phyloP scores from a whole-genome alignment of 495 filamentous ascomycete genomes.

The Aspergillus kassunensis region DNA sequence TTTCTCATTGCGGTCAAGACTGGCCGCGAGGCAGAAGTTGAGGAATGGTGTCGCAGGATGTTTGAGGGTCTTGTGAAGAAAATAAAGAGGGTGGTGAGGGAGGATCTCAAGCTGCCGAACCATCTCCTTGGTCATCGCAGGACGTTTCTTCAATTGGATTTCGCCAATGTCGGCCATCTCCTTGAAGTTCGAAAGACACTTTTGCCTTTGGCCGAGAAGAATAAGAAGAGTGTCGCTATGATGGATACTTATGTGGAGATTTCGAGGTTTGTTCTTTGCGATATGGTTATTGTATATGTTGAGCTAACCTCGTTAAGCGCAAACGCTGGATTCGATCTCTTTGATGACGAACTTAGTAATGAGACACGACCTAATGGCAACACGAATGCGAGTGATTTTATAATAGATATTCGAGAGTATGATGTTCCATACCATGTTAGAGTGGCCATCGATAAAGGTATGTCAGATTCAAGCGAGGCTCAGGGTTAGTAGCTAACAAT shows the following conservation, averaged over 20 bases:
- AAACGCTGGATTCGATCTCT: conserved; percentile 87
- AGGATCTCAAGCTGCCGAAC: conserved; percentile 94
- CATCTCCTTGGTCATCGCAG: conserved; percentile 88
- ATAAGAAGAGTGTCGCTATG: conserved; percentile 87
- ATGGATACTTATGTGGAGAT: conserved; percentile 99
- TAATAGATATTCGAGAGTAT: conserved; percentile 98
- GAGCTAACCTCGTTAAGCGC: conserved; percentile 51
- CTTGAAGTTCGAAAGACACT: conserved; percentile 76
- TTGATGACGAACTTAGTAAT: conserved; percentile 85
- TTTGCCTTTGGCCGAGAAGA: conserved; percentile 91
- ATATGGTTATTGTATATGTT: neutral
- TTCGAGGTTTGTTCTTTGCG: conserved; percentile 59
- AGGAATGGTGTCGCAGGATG: conserved; percentile 86
- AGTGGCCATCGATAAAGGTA: conserved; percentile 93
- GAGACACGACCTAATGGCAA: conserved; percentile 79
- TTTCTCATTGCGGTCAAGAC: conserved; percentile 88
- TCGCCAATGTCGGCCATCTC: conserved; percentile 82
- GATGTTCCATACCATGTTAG: conserved; percentile 99
- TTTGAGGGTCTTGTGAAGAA: conserved; percentile 83
- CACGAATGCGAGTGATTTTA: conserved; percentile 90
- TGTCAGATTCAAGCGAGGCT: conserved; percentile 13
- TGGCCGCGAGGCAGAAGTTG: conserved; percentile 84
- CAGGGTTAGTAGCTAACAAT: conserved; percentile 16
- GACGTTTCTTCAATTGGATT: conserved; percentile 78
- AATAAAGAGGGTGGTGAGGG: conserved; percentile 75